phyloP scores from a whole-genome alignment of 441 rosid genomes.

The Erodium moschatum region DNA sequence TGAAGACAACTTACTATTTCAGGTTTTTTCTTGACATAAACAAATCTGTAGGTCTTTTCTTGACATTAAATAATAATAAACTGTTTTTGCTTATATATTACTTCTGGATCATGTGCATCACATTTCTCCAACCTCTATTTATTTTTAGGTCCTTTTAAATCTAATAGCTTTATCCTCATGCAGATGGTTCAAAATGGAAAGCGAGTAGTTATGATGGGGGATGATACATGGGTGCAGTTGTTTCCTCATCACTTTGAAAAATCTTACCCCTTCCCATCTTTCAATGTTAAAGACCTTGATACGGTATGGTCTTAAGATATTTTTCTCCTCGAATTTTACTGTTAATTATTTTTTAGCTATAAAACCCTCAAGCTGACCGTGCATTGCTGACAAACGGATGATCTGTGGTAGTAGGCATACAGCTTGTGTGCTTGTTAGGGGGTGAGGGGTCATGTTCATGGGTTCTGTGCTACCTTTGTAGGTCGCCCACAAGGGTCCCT shows the following conservation, averaged over 20 bases:
- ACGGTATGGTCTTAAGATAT: conserved; percentile 35
- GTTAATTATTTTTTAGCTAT: background rate
- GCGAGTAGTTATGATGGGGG: conserved; percentile 90
- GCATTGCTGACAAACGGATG: background rate
- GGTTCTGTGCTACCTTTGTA: background rate
- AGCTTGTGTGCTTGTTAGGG: conserved; percentile 1
- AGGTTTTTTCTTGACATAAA: conserved; percentile 31
- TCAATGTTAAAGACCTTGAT: conserved; percentile 86
- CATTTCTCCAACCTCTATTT: background rate
- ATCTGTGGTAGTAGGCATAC: background rate
- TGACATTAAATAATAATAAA: no score
- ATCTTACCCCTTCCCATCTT: conserved; percentile 87
- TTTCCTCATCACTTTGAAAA: conserved; percentile 79
- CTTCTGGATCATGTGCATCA: background rate
- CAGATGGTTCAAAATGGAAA: conserved; percentile 76
- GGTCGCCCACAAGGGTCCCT: conserved; percentile 3
- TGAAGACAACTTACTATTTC: conserved; percentile 79
- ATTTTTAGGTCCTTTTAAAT: conserved; percentile 5
- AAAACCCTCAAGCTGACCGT: background rate
- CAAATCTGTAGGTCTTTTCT: no score
- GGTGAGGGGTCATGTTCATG: conserved; percentile 5
- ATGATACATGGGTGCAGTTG: conserved; percentile 85
- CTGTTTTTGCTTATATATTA: background rate
- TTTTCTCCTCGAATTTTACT: background rate
- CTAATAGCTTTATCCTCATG: conserved; percentile 17